Conservation (phyloP, 148 eudicot genomes). For the Oxyria digyna region DNA sequence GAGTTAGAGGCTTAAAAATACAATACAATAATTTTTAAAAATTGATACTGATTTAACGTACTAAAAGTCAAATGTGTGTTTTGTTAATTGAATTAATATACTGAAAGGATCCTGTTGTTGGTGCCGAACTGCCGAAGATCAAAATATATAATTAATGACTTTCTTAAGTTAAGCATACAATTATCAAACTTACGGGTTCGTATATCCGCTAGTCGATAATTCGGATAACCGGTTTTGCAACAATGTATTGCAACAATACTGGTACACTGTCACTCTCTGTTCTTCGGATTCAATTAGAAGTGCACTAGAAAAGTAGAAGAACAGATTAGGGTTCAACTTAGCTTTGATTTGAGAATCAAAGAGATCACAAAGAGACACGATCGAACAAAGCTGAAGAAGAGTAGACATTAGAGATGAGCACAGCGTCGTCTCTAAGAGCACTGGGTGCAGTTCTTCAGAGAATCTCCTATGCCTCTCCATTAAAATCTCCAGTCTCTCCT, state of each 20-base stretch:
- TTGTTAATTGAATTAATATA: no score
- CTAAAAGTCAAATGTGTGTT: no score
- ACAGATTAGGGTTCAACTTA: no score
- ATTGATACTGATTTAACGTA: no score
- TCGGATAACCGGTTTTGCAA: not conserved
- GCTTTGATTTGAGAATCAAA: no score
- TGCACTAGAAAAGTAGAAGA: not conserved
- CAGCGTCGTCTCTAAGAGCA: slow-evolving; percentile 4
- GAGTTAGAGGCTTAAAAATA: no score
- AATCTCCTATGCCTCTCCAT: not conserved
- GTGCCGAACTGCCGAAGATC: no score
- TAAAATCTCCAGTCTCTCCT: not conserved
- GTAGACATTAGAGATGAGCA: not conserved
- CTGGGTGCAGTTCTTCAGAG: slow-evolving; percentile 8
- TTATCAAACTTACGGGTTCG: not conserved
- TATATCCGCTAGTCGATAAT: not conserved
- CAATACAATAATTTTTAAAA: no score
- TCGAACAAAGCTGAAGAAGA: not conserved
- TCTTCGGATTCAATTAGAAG: not conserved
- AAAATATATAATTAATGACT: no score
- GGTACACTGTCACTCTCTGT: not conserved
- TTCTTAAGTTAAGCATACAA: no score
- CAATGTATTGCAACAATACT: not conserved
- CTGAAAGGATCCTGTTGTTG: no score
- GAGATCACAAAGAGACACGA: not conserved